Conservation (phyloP, 495 filamentous ascomycete species). For the Aspergillus ellipticus region DNA sequence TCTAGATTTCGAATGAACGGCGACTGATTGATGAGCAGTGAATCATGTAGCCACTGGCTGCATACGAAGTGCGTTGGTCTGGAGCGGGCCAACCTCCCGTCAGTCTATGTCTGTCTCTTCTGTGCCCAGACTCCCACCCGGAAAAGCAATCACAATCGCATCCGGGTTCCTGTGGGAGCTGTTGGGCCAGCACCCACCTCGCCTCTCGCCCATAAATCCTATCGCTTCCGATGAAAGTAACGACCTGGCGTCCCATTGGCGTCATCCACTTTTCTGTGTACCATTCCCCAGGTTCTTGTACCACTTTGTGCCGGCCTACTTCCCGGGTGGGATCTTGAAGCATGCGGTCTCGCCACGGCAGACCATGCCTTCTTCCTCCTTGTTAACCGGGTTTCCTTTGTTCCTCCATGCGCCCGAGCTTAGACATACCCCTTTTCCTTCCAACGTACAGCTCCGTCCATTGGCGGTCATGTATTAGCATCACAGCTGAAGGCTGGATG, state of each 20-base stretch:
- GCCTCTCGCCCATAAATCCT: constrained; percentile 67
- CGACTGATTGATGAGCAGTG: constrained; percentile 45
- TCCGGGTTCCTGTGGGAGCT: constrained; percentile 51
- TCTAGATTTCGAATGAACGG: neutral
- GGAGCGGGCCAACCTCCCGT: constrained; percentile 59
- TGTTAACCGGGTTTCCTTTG: constrained; percentile 17
- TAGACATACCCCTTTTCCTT: constrained; percentile 25
- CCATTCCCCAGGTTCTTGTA: neutral
- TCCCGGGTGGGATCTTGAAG: neutral
- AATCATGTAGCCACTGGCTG: constrained; percentile 83
- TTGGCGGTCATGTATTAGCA: constrained; percentile 6
- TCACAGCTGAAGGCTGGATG: neutral
- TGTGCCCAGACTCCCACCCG: constrained; percentile 73
- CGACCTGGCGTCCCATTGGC: neutral
- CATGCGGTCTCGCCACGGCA: constrained; percentile 1
- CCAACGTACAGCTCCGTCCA: constrained; percentile 7
- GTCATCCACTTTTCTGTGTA: constrained; percentile 1
- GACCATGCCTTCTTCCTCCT: constrained; percentile 3
- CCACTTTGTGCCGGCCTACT: neutral
- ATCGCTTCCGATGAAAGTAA: constrained; percentile 35
- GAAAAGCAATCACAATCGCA: constrained; percentile 53
- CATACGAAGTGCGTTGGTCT: constrained; percentile 77
- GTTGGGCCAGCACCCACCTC: constrained; percentile 46
- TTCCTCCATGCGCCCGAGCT: constrained; percentile 13
- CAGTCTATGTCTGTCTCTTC: constrained; percentile 76